Conservation (phyloP, 1,284 basidiomycete genomes). For the Megacollybia platyphylla region DNA sequence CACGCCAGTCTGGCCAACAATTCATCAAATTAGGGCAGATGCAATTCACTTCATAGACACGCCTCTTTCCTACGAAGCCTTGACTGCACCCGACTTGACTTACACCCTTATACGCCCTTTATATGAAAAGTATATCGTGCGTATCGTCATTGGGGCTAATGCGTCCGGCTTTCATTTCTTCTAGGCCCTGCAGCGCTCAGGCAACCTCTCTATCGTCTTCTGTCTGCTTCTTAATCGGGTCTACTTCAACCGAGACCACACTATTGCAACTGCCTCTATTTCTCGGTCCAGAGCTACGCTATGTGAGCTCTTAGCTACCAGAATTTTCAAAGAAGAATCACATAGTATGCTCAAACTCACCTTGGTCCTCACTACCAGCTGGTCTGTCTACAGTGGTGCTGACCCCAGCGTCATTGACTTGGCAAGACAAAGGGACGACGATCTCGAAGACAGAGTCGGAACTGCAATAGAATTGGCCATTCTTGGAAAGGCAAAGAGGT, state of each 20-base stretch:
- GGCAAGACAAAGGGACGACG: slow-evolving; percentile 61
- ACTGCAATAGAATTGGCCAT: slow-evolving; percentile 91
- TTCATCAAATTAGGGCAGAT: too few species aligned
- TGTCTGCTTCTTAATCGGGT: slow-evolving; percentile 84
- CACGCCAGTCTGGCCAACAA: too few species aligned
- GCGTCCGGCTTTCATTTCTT: too few species aligned
- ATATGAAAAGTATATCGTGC: slow-evolving; percentile 54
- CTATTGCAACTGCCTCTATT: slow-evolving; percentile 52
- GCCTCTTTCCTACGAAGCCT: slow-evolving; percentile 63
- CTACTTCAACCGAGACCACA: slow-evolving; percentile 70
- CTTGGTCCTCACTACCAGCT: slow-evolving; percentile 73
- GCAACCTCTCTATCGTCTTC: slow-evolving; percentile 72
- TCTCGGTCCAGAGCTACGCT: slow-evolving; percentile 68
- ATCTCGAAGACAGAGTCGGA: slow-evolving; percentile 68
- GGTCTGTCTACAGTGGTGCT: slow-evolving; percentile 81
- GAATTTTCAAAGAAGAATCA: slow-evolving; percentile 64
- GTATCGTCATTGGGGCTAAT: too few species aligned
- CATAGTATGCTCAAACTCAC: slow-evolving; percentile 70
- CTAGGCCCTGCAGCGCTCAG: slow-evolving; percentile 34
- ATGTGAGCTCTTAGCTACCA: slow-evolving; percentile 82
- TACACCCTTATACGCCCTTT: slow-evolving; percentile 76
- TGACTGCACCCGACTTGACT: slow-evolving; percentile 71
- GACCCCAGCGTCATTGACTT: slow-evolving; percentile 47
- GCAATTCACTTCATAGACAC: slow-evolving; percentile 52
- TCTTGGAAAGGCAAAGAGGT: slow-evolving; percentile 70